These are phyloP conservation scores for Ganoderma lucidum DNA, from an alignment of 1,284 basidiomycete genomes.

Conservation along the genomic window DNA sequence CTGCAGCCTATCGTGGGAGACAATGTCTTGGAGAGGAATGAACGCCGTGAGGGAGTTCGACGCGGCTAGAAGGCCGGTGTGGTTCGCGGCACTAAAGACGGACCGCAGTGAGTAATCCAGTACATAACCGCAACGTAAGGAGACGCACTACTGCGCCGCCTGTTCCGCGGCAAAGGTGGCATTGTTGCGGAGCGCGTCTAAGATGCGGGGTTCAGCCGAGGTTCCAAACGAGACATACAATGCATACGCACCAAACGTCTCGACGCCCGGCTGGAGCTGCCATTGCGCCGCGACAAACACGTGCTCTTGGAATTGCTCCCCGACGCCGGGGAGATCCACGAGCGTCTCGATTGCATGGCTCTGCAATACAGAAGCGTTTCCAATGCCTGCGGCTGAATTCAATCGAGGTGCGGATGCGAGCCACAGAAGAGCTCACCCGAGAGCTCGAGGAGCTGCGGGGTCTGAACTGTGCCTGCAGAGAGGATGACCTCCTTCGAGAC, in stretches of 20 bases:
- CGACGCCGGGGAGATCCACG: slow-evolving; percentile 32
- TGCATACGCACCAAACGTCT: slow-evolving; percentile 9
- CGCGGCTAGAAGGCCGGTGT: slow-evolving; percentile 6
- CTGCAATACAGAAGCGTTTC: slow-evolving; percentile 28
- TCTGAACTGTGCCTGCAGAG: slow-evolving; percentile 30
- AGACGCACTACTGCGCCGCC: slow-evolving; percentile 3
- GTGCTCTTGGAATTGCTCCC: slow-evolving; percentile 42
- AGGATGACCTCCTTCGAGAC: slow-evolving; percentile 31
- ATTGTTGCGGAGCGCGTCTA: slow-evolving; percentile 14
- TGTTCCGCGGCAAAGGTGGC: slow-evolving; percentile 7
- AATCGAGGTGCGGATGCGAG: not conserved
- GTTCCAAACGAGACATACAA: not conserved
- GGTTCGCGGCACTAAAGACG: not conserved
- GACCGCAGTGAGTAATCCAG: not conserved
- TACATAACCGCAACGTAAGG: not conserved
- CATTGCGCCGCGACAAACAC: slow-evolving; percentile 7
- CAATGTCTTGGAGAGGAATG: slow-evolving; percentile 2
- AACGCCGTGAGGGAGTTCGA: slow-evolving; percentile 9
- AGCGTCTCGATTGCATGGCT: slow-evolving; percentile 25
- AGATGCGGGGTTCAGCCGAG: not conserved
- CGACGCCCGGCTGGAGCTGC: slow-evolving; percentile 3
- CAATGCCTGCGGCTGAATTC: slow-evolving; percentile 24
- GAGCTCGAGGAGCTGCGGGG: slow-evolving; percentile 37
- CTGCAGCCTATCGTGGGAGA: not conserved
- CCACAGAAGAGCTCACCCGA: slow-evolving; percentile 25